These are phyloP conservation scores for Chalciporus chontae DNA, from an alignment of 768 basidiomycete species.

Conservation along the genomic window DNA sequence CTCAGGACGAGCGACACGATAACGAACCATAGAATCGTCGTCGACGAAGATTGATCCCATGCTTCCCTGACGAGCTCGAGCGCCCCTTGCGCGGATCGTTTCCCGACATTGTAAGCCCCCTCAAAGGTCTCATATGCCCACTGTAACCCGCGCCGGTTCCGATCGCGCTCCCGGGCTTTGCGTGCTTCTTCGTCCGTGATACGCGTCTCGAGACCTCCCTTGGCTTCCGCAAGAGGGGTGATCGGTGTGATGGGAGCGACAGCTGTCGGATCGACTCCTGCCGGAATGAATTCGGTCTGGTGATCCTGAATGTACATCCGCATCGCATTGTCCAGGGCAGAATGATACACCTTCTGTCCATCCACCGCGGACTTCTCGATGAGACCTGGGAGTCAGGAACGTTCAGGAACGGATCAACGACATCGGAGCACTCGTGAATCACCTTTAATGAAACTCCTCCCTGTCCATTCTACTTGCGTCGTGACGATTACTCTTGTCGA, in stretches of 20 bases:
- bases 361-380: conserved; percentile 91
- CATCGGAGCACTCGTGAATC: conserved; percentile 7
- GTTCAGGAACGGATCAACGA: conserved; percentile 1
- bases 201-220: conserved; percentile 6
- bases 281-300: conserved; percentile 84
- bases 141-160: conserved; percentile 69
- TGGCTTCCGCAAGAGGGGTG: conserved; percentile 18
- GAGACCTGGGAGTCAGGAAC: conserved; percentile 54
- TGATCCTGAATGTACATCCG: conserved; percentile 86
- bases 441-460: conserved; percentile 96
- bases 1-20: conserved; percentile 71
- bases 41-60: conserved; percentile 73
- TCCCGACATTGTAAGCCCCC: conserved; percentile 69
- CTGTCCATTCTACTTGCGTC: conserved; percentile 93
- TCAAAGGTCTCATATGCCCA: conserved; percentile 89
- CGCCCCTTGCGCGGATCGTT: conserved; percentile 65
- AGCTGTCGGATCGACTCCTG: conserved; percentile 62
- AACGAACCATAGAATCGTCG: conserved; percentile 68
- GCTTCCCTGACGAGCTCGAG: conserved; percentile 76
- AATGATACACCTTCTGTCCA: conserved; percentile 86
- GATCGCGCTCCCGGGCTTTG: conserved; percentile 64
- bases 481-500: conserved; percentile 81
- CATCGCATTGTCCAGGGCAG: conserved; percentile 81
- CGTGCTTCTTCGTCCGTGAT: conserved; percentile 15
- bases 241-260: conserved; percentile 47